A percentile compares a stretch with the other conserved stretches of the same genome.
These are phyloP conservation scores for Laburnicola sp. DNA, from an alignment of 2,329 filamentous ascomycete genomes.

Conservation along the genomic window DNA sequence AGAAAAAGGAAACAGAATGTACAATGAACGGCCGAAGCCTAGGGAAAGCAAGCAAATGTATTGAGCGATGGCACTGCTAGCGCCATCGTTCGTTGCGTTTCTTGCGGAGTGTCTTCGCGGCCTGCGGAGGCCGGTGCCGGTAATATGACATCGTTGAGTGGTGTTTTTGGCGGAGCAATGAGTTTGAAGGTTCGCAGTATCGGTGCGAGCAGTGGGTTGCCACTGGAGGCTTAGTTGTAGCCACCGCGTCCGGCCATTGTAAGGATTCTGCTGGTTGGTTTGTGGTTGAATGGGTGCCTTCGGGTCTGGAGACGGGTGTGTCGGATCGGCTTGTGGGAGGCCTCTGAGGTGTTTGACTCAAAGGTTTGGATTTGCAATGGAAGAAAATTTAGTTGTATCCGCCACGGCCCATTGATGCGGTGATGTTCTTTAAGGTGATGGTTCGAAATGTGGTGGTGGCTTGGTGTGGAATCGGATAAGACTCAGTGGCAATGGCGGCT, in stretches of 20 bases:
- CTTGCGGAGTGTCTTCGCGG: slow-evolving; percentile 30
- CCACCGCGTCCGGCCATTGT: slow-evolving; percentile 15
- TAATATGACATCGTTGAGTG: slow-evolving; percentile 9
- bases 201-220: slow-evolving; percentile 16
- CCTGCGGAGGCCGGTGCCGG: slow-evolving; percentile 13
- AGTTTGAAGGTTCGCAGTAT: slow-evolving; percentile 10
- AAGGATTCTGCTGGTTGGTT: neutral
- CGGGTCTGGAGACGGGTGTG: slow-evolving; percentile 1
- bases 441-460: slow-evolving; percentile 9
- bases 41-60: slow-evolving; percentile 1
- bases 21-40: slow-evolving; percentile 6
- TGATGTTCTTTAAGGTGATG: slow-evolving; percentile 4
- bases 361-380: neutral
- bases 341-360: neutral
- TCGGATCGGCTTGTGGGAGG: neutral
- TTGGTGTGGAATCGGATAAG: neutral
- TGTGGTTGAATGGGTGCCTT: neutral
- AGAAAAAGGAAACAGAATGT: neutral
- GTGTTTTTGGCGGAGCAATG: slow-evolving; percentile 6
- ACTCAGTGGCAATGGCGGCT: neutral
- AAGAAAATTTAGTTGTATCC: slow-evolving; percentile 35
- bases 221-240: slow-evolving; percentile 25
- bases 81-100: slow-evolving; percentile 35
- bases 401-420: slow-evolving; percentile 38
- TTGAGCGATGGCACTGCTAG: slow-evolving; percentile 2